Conservation (phyloP, 2,329 filamentous ascomycete species). For the Curvularia verruculosa region DNA sequence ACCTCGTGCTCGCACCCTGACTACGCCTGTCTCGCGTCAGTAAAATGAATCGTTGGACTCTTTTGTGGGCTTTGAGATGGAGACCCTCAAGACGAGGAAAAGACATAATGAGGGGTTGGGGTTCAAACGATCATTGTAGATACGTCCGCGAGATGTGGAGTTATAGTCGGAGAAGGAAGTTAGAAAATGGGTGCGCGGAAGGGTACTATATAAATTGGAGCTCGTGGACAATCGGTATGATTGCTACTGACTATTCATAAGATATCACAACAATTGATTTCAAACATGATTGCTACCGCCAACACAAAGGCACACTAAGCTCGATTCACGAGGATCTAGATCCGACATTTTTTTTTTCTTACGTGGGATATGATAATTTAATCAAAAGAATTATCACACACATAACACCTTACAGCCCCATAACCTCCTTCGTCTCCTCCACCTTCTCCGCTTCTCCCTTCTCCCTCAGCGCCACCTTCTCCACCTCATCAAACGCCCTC, state of each 20-base stretch:
- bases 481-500: conserved; percentile 63
- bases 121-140: too few species aligned
- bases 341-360: not conserved
- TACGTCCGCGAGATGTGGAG: too few species aligned
- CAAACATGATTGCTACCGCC: not conserved
- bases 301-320: not conserved
- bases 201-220: too few species aligned
- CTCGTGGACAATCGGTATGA: too few species aligned
- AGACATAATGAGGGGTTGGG: too few species aligned
- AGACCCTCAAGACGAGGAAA: too few species aligned
- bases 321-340: not conserved
- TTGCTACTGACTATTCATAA: not conserved
- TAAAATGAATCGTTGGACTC: not conserved
- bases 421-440: conserved; percentile 6
- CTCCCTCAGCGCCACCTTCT: conserved; percentile 15
- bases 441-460: conserved; percentile 11
- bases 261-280: not conserved
- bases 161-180: not conserved
- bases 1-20: not conserved
- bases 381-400: not conserved
- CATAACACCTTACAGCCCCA: conserved; percentile 5
- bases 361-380: not conserved
- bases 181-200: not conserved
- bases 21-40: not conserved
- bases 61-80: not conserved